Evolutionary conservation across 148 eudicot genomes (phyloP).

Genomic region (Vaccinium macrocarpon): DNA sequence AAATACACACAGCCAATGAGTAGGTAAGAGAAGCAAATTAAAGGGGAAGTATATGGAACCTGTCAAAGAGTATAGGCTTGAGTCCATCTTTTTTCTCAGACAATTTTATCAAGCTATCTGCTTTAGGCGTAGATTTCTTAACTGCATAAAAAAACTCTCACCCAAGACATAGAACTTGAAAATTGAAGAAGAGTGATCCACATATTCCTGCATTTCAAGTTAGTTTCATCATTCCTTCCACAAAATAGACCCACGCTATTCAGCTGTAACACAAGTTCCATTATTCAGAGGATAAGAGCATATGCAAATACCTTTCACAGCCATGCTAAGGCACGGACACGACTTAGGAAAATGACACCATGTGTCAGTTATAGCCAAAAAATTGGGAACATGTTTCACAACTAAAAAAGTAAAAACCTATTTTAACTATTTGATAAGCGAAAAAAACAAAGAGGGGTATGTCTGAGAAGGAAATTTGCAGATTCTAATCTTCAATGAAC

Average conservation of each 20-base stretch:
- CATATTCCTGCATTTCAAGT: slow-evolving; percentile 69
- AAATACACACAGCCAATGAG: slow-evolving; percentile 8
- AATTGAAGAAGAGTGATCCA: slow-evolving; percentile 79
- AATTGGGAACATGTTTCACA: not conserved
- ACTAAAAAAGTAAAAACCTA: not conserved
- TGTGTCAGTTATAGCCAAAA: not conserved
- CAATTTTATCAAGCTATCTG: slow-evolving; percentile 48
- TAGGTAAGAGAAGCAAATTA: not conserved
- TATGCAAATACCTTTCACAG: not conserved
- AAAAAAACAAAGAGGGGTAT: not conserved
- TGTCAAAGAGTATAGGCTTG: slow-evolving; percentile 75
- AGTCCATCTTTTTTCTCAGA: slow-evolving; percentile 44
- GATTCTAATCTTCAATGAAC: not conserved
- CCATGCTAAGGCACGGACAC: not conserved
- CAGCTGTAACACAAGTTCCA: slow-evolving; percentile 1
- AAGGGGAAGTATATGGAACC: slow-evolving; percentile 35
- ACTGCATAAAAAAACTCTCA: slow-evolving; percentile 67
- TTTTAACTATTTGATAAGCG: not conserved
- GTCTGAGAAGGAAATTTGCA: not conserved
- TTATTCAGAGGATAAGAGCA: not conserved
- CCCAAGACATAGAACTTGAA: slow-evolving; percentile 87
- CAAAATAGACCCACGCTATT: slow-evolving; percentile 2
- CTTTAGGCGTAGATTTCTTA: slow-evolving; percentile 77
- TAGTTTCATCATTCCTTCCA: slow-evolving; percentile 13
- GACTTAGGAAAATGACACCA: not conserved